phyloP scores from a whole-genome alignment of 352 stramenopile species.

The Globisporangium nagaii region DNA sequence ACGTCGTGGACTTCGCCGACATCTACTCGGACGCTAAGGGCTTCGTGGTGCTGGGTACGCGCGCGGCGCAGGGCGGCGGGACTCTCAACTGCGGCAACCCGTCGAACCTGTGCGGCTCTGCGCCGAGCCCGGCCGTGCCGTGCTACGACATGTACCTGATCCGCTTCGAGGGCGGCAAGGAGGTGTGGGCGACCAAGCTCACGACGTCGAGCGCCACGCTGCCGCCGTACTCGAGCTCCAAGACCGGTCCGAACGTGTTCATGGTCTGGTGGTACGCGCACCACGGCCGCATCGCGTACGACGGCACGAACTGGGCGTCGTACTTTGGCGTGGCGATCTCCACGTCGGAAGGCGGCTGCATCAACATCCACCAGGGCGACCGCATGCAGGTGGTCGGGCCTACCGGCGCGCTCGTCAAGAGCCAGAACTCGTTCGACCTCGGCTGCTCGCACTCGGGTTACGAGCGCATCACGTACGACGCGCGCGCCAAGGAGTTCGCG shows the following conservation, averaged over 20 bases:
- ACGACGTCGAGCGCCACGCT: conserved; percentile 41
- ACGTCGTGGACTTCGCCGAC: conserved; percentile 51
- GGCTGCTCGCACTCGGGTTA: conserved; percentile 58
- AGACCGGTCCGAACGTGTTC: conserved; percentile 39
- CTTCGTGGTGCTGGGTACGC: conserved; percentile 47
- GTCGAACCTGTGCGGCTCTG: conserved; percentile 40
- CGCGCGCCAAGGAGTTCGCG: conserved; percentile 32
- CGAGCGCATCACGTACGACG: conserved; percentile 55
- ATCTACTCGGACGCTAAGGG: conserved; percentile 49
- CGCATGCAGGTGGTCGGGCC: conserved; percentile 59
- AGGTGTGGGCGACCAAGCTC: conserved; percentile 54
- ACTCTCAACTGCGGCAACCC: conserved; percentile 58
- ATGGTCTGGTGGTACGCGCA: conserved; percentile 75
- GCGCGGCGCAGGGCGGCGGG: conserved; percentile 39
- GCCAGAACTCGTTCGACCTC: conserved; percentile 43
- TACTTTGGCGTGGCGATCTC: conserved; percentile 60
- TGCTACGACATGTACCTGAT: conserved; percentile 67
- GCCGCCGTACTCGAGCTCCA: conserved; percentile 43
- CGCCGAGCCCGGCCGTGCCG: conserved; percentile 26
- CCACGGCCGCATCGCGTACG: conserved; percentile 50
- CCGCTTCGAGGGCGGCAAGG: conserved; percentile 40
- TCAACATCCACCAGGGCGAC: conserved; percentile 68
- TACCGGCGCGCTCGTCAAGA: conserved; percentile 29
- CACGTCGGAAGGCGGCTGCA: conserved; percentile 45
- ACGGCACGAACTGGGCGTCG: conserved; percentile 55